phyloP scores from a whole-genome alignment of 2,329 filamentous ascomycete genomes.

The Colletotrichum noveboracense region DNA sequence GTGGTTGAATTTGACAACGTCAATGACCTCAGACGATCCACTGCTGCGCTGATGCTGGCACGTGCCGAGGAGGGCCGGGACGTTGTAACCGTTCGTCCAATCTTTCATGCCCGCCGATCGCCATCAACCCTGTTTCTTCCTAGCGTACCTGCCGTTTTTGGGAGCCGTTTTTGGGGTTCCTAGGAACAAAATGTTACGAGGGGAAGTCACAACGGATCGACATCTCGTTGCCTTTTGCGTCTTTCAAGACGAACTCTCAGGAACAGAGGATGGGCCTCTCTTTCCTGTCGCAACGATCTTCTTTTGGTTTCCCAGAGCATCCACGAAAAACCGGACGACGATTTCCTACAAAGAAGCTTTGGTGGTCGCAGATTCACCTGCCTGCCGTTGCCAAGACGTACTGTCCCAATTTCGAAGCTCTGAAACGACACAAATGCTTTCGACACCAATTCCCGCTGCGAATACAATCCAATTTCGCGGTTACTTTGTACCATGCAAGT shows the following conservation, averaged over 20 bases:
- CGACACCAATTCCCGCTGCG: neutral
- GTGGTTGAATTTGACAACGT: neutral
- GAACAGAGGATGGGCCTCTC: neutral
- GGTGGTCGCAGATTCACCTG: neutral
- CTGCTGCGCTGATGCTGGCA: neutral
- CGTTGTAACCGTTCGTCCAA: neutral
- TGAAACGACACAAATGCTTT: neutral
- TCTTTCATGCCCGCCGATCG: neutral
- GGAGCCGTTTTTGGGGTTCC: neutral
- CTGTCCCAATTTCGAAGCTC: neutral
- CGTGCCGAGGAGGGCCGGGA: neutral
- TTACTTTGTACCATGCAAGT: neutral
- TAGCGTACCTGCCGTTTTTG: neutral
- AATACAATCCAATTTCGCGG: neutral
- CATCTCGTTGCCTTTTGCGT: neutral
- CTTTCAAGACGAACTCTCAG: neutral
- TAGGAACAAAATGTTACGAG: neutral
- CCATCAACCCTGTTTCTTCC: neutral
- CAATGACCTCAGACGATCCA: neutral
- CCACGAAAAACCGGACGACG: neutral
- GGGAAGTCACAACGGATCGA: neutral
- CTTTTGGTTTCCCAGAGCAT: neutral
- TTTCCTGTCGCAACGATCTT: neutral
- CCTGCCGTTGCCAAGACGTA: neutral
- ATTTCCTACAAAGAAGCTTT: neutral